These are phyloP conservation scores for Colletotrichum orbiculare DNA, from an alignment of 2,329 filamentous ascomycete genomes.

Conservation along the genomic window DNA sequence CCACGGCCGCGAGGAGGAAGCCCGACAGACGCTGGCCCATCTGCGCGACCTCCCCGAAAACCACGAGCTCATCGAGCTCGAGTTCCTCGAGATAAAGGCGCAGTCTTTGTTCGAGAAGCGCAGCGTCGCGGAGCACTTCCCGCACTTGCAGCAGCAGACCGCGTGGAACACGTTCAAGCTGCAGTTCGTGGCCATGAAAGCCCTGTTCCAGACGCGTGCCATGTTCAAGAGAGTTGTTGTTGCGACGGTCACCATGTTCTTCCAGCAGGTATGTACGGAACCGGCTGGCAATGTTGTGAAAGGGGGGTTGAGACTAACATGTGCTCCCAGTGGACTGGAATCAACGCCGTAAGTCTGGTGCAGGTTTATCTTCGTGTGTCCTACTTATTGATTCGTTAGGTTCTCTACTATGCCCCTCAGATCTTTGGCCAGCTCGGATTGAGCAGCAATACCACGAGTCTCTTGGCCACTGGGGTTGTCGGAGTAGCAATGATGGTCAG, in stretches of 20 bases:
- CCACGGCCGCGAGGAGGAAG: slow-evolving; percentile 76
- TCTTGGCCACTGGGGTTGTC: slow-evolving; percentile 77
- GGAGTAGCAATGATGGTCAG: slow-evolving; percentile 75
- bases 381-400: background rate
- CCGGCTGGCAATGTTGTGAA: too few relatives aligned
- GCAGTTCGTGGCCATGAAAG: slow-evolving; percentile 74
- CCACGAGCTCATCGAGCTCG: slow-evolving; percentile 77
- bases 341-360: slow-evolving; percentile 59
- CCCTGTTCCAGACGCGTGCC: slow-evolving; percentile 71
- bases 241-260: slow-evolving; percentile 66
- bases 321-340: slow-evolving; percentile 48
- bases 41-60: slow-evolving; percentile 71
- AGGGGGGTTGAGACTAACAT: background rate
- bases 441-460: slow-evolving; percentile 58
- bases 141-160: slow-evolving; percentile 69
- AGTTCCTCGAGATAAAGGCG: slow-evolving; percentile 86
- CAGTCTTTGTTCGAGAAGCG: slow-evolving; percentile 83
- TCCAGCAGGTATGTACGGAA: background rate
- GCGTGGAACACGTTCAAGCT: slow-evolving; percentile 73
- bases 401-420: slow-evolving; percentile 74
- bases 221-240: slow-evolving; percentile 76
- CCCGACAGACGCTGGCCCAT: slow-evolving; percentile 68
- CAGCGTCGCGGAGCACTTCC: slow-evolving; percentile 74
- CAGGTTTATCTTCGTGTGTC: accelerated
- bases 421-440: slow-evolving; percentile 78